Conservation (phyloP, 2,329 filamentous ascomycete species). For the Colletotrichum lini region DNA sequence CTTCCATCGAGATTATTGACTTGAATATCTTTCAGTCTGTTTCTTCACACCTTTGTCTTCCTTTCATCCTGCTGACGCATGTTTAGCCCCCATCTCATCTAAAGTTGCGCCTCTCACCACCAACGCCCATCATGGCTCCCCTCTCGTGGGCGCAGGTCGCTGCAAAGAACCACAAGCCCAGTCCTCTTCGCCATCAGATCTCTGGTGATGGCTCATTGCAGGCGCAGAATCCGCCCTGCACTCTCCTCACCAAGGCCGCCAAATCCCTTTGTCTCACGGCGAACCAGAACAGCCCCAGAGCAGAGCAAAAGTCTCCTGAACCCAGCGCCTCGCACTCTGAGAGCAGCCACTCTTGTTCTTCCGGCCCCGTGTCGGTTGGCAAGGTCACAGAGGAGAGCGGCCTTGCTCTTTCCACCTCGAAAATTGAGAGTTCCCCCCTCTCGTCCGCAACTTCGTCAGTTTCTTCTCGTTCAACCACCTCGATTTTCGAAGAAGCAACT, state of each 20-base stretch:
- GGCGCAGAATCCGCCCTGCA: too few species aligned
- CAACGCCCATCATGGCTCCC: constrained; percentile 2
- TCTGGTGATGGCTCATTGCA: background rate
- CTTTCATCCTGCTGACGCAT: background rate
- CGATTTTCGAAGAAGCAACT: background rate
- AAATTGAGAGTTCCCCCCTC: background rate
- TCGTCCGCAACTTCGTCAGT: background rate
- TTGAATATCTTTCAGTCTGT: background rate
- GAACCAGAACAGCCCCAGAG: background rate
- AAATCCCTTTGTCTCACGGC: background rate
- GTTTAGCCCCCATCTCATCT: background rate
- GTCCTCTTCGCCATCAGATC: constrained; percentile 5
- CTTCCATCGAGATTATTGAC: background rate
- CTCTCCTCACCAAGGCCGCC: background rate
- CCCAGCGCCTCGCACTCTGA: background rate
- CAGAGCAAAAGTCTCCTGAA: background rate
- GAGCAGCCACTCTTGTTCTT: background rate
- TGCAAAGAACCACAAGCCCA: background rate
- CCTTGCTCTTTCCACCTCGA: background rate
- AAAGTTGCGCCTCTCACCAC: background rate
- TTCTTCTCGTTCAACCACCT: background rate
- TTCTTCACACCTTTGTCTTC: background rate
- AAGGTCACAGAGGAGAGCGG: background rate
- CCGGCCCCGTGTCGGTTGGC: background rate
- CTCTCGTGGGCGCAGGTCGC: constrained; percentile 28